Evolutionary conservation across 2,329 filamentous ascomycete species (phyloP), one percentile per base, ranked within the genome.

Genomic region (Paraphaeosphaeria sporulosa): DNA sequence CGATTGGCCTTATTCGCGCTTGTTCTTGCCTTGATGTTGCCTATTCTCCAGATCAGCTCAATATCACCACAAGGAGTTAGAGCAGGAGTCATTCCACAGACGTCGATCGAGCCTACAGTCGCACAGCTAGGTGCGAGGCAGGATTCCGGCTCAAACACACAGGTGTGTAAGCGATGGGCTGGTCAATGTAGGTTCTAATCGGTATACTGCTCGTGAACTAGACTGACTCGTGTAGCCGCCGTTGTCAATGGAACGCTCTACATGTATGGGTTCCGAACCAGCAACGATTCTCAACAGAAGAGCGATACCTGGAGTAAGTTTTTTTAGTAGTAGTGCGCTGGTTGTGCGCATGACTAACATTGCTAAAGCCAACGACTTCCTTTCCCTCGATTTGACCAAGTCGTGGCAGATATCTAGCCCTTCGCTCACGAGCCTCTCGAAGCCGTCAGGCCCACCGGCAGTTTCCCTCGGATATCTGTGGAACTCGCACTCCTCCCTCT

Each of bases 391-490:
- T 67, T 82, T 93, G 8, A 91, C 87, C 3, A 87, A 86, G 64
- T 87, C 87, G n/a, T 94, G 90, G 89, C 83, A 89, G 64, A 87
- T 87, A 46, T 83, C 81, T 23, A 86, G 85, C 0, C 90, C 91
- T 10, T 80, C 86, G 1, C 69, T 93, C 15, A 85, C 80, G 0
- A 89, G 88, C 2, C 82, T 92, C 12, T 80, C 88, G 21, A 83
- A 84, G 62, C 89, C 90, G 0, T 86, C 85, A 10, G 91, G 90
- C 0, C 90, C 90, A 1, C 91, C 91, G 1, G 84, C 88, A 4
- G 86, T 94, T 13, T 86, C 90, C 0, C 85, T 90, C 47, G 91
- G 90, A n/a, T 90, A 89, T 64, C 82, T 94, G 1, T 94, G 91
- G 90, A 87, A 89, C 69, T 90, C 90, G 48, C 87, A 87, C 70